phyloP scores from a whole-genome alignment of 2,329 filamentous ascomycete genomes.

The Colletotrichum tofieldiae region DNA sequence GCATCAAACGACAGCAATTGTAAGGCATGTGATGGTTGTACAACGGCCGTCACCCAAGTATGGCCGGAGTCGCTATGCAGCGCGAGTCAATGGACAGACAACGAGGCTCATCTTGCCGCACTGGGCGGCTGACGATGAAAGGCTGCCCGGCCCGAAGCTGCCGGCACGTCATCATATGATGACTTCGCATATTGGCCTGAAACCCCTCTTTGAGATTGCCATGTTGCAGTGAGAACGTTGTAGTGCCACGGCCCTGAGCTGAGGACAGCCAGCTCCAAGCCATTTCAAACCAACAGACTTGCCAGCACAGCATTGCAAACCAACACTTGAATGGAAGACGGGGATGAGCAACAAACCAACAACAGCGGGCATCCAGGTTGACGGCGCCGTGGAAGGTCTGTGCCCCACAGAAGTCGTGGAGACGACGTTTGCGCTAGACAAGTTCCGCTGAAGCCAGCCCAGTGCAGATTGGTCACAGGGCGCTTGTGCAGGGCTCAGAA shows the following conservation, averaged over 20 bases:
- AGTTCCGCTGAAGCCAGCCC: constrained; percentile 18
- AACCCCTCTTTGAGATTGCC: background rate
- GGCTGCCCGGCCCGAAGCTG: background rate
- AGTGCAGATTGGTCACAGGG: constrained; percentile 33
- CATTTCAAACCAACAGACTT: background rate
- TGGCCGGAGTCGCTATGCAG: background rate
- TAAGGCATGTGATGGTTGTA: background rate
- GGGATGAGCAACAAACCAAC: constrained; percentile 5
- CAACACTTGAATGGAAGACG: background rate
- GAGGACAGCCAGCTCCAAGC: too few relatives aligned
- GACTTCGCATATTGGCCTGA: background rate
- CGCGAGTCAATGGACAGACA: too few relatives aligned
- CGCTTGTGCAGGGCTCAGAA: constrained; percentile 23
- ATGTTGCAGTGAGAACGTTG: background rate
- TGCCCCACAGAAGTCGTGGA: constrained; percentile 27
- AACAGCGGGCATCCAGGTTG: constrained; percentile 24
- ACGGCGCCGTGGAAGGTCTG: constrained; percentile 12
- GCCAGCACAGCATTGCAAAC: background rate
- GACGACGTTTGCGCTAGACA: constrained; percentile 33
- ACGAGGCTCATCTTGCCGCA: background rate
- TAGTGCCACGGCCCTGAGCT: too few relatives aligned
- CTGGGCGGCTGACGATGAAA: background rate
- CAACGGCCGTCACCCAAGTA: background rate
- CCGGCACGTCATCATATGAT: background rate
- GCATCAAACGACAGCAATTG: background rate